phyloP scores from a whole-genome alignment of 148 eudicot species.

The Cornus controversa region DNA sequence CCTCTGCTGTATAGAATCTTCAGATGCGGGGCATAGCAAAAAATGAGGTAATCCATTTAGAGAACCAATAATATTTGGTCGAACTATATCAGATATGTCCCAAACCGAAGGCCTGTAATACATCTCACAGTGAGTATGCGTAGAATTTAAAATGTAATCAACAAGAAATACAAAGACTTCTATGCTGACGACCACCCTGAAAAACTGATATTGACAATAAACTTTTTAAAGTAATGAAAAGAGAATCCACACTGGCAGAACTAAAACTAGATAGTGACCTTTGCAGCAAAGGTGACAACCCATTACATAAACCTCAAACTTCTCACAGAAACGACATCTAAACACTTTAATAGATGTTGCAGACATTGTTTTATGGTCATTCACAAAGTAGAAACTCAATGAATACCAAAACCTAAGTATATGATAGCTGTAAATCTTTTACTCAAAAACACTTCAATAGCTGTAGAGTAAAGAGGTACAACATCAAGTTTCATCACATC shows the following conservation, averaged over 20 bases:
- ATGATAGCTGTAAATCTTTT: background rate
- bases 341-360: background rate
- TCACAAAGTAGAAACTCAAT: background rate
- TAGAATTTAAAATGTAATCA: background rate
- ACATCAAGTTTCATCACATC: background rate
- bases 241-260: background rate
- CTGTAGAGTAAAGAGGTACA: background rate
- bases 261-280: no score
- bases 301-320: background rate
- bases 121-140: background rate
- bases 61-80: conserved; percentile 5
- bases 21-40: conserved; percentile 28
- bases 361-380: background rate
- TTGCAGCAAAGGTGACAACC: background rate
- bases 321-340: background rate
- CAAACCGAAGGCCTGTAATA: conserved; percentile 25
- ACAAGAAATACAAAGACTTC: background rate
- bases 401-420: background rate
- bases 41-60: conserved; percentile 28
- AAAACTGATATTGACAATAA: background rate
- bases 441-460: background rate
- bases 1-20: conserved; percentile 10
- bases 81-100: conserved; percentile 28
- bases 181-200: background rate
- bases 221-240: background rate